Conservation (phyloP, 2,329 filamentous ascomycete genomes). For the Diplocarpon rosae region DNA sequence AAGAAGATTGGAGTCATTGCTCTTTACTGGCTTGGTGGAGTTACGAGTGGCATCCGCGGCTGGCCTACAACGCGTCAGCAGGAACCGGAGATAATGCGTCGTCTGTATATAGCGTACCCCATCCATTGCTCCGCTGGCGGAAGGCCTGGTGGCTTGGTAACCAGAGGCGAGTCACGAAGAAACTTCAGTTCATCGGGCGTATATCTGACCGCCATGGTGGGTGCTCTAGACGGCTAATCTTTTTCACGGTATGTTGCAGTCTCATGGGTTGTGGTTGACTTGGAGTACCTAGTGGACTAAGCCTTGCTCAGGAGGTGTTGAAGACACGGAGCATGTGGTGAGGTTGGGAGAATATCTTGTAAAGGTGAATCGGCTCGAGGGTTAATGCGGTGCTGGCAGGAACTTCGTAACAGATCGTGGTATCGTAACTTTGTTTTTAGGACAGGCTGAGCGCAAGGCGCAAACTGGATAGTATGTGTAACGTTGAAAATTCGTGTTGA, state of each 20-base stretch:
- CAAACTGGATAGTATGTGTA: slow-evolving; percentile 11
- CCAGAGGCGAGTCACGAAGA: slow-evolving; percentile 73
- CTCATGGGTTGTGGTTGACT: slow-evolving; percentile 1
- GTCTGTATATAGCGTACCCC: slow-evolving; percentile 50
- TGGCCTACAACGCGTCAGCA: slow-evolving; percentile 21
- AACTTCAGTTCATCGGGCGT: slow-evolving; percentile 63
- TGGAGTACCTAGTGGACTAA: not conserved
- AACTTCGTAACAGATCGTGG: not conserved
- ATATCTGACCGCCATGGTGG: slow-evolving; percentile 40
- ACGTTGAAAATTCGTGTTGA: not conserved
- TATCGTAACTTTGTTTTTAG: slow-evolving; percentile 7
- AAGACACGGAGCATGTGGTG: not conserved
- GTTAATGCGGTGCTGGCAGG: not conserved
- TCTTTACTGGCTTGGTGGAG: slow-evolving; percentile 28
- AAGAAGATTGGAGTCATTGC: slow-evolving; percentile 21
- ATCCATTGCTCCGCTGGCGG: slow-evolving; percentile 92
- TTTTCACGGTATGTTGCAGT: not conserved
- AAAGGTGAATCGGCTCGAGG: not conserved
- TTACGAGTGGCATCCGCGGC: slow-evolving; percentile 25
- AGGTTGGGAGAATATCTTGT: not conserved
- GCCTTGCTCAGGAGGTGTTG: not conserved
- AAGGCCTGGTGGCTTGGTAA: slow-evolving; percentile 65
- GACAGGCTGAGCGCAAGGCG: slow-evolving; percentile 17
- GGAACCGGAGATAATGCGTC: not conserved
- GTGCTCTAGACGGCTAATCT: slow-evolving; percentile 3